Evolutionary conservation across 2,329 filamentous ascomycete genomes (phyloP), one percentile per base, ranked within the genome.

Genomic region (Colletotrichum tabaci): DNA sequence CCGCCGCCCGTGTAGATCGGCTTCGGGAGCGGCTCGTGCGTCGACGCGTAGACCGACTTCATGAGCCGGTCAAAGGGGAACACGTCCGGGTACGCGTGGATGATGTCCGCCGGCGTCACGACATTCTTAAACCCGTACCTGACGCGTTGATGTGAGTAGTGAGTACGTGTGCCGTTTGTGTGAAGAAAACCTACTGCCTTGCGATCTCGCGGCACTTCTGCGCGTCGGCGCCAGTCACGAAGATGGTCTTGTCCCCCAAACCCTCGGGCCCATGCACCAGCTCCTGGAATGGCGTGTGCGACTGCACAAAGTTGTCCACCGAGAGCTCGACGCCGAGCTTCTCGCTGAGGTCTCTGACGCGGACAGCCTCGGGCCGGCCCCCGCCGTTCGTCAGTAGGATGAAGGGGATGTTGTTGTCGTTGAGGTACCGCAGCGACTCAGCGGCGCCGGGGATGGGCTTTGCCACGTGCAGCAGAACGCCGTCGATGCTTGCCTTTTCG

Each of bases 371-470:
- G 74, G 91, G 90, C 78, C 93, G 94, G 69, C 96, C 96, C 52
- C 96, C 96, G 76, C 96, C 96, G 82, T 99, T 99, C 71, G 96
- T 99, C 74, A 99, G 87, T 44, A 99, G 90, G 77, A 99, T 96
- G 83, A 97, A 98, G 15, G 95, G 95, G 56, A 98, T 94, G 57
- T 89, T 87, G 77, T 95, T 88, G 57, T 87, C 83, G 76, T 95
- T 90, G 23, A 98, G 90, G 77, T 91, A 92, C 40, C 86, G 84
- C 23, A 99, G 88, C 16, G 95, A 89, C 77, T 93, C 87, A 1
- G 90, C 86, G 1, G 96, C 96, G 42, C 93, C 92, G 1, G 94
- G 92, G 57, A 98, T 91, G 3, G 94, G 91, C 73, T 91, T 89
- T 4, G 93, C 90, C 72, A 93, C 93, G 78, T 95, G 94, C 42